These are phyloP conservation scores for Cydonia oblonga DNA, from an alignment of 331 rosid genomes.

Conservation along the genomic window DNA sequence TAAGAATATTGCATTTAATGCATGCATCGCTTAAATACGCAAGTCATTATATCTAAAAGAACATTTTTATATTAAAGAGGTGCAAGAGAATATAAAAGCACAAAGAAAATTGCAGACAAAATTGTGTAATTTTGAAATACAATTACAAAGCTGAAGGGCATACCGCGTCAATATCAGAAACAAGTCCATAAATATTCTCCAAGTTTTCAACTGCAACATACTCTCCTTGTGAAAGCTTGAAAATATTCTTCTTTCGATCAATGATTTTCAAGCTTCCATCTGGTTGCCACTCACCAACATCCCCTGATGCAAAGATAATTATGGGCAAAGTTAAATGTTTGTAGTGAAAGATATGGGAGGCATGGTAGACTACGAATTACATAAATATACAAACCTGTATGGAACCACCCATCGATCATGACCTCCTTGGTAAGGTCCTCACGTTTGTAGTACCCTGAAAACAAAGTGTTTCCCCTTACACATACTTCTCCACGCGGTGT, in stretches of 20 bases:
- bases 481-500: constrained; percentile 90
- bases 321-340: constrained; percentile 5
- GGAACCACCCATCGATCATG: constrained; percentile 83
- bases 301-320: constrained; percentile 49
- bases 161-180: constrained; percentile 70
- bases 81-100: neutral
- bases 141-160: neutral
- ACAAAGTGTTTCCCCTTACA: constrained; percentile 64
- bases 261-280: constrained; percentile 91
- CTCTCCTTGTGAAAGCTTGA: constrained; percentile 98
- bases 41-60: neutral
- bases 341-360: constrained; percentile 1
- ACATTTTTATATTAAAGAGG: neutral
- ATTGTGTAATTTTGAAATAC: neutral
- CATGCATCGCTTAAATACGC: neutral
- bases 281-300: constrained; percentile 95
- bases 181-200: constrained; percentile 72
- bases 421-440: constrained; percentile 93
- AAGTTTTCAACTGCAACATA: constrained; percentile 97
- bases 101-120: neutral
- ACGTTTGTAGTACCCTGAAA: constrained; percentile 84
- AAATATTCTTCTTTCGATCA: constrained; percentile 96
- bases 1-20: neutral
- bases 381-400: constrained; percentile 54
- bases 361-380: constrained; percentile 9